phyloP scores from a whole-genome alignment of 768 basidiomycete species.

The Rhodotorula toruloides region DNA sequence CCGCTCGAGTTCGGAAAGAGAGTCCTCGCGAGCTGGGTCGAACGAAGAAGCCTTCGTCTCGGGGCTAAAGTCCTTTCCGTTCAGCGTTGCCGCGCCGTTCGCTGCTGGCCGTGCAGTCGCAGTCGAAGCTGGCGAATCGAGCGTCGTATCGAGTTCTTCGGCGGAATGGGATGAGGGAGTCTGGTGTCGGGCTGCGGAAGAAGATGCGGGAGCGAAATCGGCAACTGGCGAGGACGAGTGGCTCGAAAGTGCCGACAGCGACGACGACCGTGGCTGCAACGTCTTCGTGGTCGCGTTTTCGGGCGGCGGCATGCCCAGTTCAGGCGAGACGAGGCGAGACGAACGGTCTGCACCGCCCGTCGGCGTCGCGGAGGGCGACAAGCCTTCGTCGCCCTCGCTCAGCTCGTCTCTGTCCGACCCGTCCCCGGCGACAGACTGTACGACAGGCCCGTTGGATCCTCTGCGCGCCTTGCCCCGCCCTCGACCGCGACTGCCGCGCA shows the following conservation, averaged over 20 bases:
- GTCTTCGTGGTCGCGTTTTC: not conserved
- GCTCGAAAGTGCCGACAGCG: not conserved
- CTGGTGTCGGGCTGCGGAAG: not conserved
- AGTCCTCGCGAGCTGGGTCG: no score
- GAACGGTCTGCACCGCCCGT: not conserved
- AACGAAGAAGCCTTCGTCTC: no score
- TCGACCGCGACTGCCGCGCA: not conserved
- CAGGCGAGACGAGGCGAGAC: slow-evolving; percentile 1
- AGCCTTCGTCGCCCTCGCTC: not conserved
- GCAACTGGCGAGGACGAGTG: not conserved
- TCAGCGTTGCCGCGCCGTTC: not conserved
- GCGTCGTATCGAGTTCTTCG: not conserved
- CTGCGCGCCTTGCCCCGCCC: not conserved
- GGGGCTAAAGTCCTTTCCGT: no score
- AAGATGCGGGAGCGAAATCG: not conserved
- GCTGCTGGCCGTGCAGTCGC: not conserved
- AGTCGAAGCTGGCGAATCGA: not conserved
- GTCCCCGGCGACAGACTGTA: not conserved
- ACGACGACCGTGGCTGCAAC: not conserved
- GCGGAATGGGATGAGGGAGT: not conserved
- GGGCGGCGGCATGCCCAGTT: not conserved
- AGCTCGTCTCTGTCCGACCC: not conserved
- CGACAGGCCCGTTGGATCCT: not conserved
- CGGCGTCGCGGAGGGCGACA: not conserved
- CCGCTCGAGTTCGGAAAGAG: slow-evolving; percentile 12